Base-by-base conservation (phyloP, 2,329 filamentous ascomycete genomes). In the Delphinella strobiligena region DNA sequence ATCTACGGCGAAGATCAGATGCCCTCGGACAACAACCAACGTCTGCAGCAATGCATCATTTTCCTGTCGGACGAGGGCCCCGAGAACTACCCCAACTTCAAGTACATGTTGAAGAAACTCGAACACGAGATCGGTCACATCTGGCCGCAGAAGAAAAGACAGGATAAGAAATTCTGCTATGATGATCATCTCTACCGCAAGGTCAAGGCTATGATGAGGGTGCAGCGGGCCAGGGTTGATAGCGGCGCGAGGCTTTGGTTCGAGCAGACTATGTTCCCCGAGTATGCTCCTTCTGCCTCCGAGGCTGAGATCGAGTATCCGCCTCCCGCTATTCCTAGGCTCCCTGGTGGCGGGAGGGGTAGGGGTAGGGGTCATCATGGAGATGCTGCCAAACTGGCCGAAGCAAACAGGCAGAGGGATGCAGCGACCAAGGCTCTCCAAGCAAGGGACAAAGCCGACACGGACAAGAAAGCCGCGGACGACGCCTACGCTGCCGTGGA, bases 1-100 rank as follows among this genome's bases (percentile, higher is more conserved):
- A 29, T 30, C 8, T 37, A 41, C 31, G 39, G 39, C 10, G 34
- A 41, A 37, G 29, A 33, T n/a, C 34, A 37, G 19, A 14, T 18
- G 17, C 35, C 34, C 9, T 27, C 34, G 14, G 19, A 27, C 4
- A 10, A 15, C 9, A n/a, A 27, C 5, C 29, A 37, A 30, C 32
- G 27, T 10, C 10, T 41, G 11, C 34, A 31, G 7, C 39, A 41
- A 24, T 16, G 16, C 4, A 29, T 37, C 30, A 41, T 37, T 34
- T 41, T 41, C 18, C 34, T 41, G 14, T 37, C 34, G 5, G 39
- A 41, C 22, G 39, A 41, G 9, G 39, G 39, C 8, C 34, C 35
- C 16, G 39, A 41, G 9, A 41, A 41, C 31, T 27, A 22, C 12
- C 5, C 4, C 4, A 30, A 34, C 34, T 41, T 41, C 19, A 30